phyloP scores from a whole-genome alignment of 352 stramenopile genomes.

The Nothophytophthora sp. region DNA sequence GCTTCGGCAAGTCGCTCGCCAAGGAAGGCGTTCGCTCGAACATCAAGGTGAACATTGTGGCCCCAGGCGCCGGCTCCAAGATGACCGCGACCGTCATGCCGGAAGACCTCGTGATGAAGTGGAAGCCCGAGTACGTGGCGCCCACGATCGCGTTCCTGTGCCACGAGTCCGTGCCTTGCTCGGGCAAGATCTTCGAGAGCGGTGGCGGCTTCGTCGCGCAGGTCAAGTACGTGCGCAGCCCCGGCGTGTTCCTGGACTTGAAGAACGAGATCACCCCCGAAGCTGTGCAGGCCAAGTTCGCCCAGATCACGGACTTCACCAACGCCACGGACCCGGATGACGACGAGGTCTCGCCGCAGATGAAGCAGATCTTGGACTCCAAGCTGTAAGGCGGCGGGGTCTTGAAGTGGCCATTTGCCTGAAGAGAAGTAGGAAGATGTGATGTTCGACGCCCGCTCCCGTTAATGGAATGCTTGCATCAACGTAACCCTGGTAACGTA shows the following conservation, averaged over 20 bases:
- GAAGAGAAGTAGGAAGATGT: too few species aligned
- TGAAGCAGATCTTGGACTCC: conserved; percentile 76
- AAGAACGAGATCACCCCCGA: conserved; percentile 76
- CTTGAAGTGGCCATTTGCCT: too few species aligned
- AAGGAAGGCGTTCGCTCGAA: conserved; percentile 81
- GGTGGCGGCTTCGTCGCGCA: conserved; percentile 82
- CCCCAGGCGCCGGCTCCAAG: conserved; percentile 80
- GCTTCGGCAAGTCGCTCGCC: conserved; percentile 91
- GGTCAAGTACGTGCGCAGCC: conserved; percentile 81
- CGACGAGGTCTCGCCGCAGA: conserved; percentile 74
- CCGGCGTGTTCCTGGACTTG: conserved; percentile 70
- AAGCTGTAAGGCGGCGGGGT: conserved; percentile 53
- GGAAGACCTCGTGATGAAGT: conserved; percentile 75
- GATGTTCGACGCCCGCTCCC: too few species aligned
- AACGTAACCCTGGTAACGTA: too few species aligned
- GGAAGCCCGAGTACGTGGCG: conserved; percentile 90
- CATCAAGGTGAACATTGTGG: conserved; percentile 91
- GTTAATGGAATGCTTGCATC: too few species aligned
- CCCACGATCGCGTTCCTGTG: conserved; percentile 86
- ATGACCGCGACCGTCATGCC: conserved; percentile 90
- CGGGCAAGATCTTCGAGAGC: conserved; percentile 84
- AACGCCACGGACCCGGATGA: conserved; percentile 75
- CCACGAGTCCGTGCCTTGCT: conserved; percentile 78
- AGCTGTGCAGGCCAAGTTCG: conserved; percentile 75
- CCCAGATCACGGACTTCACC: conserved; percentile 76